Evolutionary conservation across 805 yeast species (phyloP), one percentile per base, ranked within the genome.

Genomic region (Cyberlindnera euphorbiae): DNA sequence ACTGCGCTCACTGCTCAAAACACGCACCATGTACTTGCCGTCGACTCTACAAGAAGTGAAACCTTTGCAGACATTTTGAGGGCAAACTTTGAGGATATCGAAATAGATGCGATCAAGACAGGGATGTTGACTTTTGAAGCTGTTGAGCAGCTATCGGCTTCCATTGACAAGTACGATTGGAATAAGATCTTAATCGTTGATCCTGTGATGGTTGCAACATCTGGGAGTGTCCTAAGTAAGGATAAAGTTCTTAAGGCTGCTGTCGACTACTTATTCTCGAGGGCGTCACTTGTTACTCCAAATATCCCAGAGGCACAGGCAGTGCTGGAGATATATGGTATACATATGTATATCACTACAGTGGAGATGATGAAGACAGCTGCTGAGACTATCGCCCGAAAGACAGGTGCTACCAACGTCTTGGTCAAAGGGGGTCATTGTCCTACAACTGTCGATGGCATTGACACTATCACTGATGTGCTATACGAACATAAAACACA

Each of bases 1-100:
- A 73, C 88, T 8, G 89, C 88, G 3, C 59, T 87, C 40, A 86
- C 95, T 0, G 82, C 88, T 6, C 95, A 87, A 52, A 84, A 87
- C 50, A 80, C 84, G 6, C 52, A 43, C 0, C 60, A 73, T 18
- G 73, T 73, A 36, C 32, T 55, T 12, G 60, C 46, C 16, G 58
- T 80, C 41, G 55, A 60, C 14, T 57, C 63, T 8, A 69, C 77
- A 0, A 63, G 73, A 3, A 60, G 60, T 26, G 55, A 53, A 0
- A 67, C 73, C 15, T 50, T 87, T 14, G 46, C 50, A n/a, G 54
- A 59, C 8, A 71, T 79, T 11, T 58, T 87, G 45, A 62, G 68
- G 5, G 65, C 74, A 18, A 72, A 76, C 43, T 67, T 81, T 33
- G 65, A 62, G 4, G 95, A 86, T 51, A 69, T 81, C 48, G 63